phyloP scores from a whole-genome alignment of 306 rosid species.

The Urtica urens region DNA sequence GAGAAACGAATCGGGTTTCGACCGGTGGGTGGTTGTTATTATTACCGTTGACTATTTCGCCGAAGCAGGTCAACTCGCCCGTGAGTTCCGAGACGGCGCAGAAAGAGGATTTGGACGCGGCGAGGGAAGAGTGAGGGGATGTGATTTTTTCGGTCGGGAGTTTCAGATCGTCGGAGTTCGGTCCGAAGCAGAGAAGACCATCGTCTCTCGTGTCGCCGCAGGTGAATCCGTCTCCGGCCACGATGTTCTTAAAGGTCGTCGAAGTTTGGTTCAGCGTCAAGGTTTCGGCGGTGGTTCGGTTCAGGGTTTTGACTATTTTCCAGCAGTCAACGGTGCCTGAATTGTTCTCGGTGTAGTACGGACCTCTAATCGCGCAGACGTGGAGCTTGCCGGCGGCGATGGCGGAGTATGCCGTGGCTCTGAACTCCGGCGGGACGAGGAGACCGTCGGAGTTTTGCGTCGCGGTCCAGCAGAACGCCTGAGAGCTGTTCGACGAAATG shows the following conservation, averaged over 20 bases:
- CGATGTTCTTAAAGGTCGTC: slow-evolving; percentile 37
- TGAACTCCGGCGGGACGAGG: slow-evolving; percentile 52
- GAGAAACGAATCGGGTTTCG: slow-evolving; percentile 22
- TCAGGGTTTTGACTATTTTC: slow-evolving; percentile 34
- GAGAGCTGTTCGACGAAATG: slow-evolving; percentile 61
- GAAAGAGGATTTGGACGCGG: slow-evolving; percentile 46
- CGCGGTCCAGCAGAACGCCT: slow-evolving; percentile 61
- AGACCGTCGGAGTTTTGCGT: too few species aligned
- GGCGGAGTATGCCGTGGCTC: slow-evolving; percentile 42
- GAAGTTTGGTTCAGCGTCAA: slow-evolving; percentile 32
- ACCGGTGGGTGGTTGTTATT: slow-evolving; percentile 20
- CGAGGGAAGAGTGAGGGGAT: slow-evolving; percentile 30
- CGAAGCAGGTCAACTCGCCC: slow-evolving; percentile 66
- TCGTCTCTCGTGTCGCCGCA: slow-evolving; percentile 46
- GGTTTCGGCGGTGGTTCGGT: slow-evolving; percentile 31
- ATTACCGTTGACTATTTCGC: slow-evolving; percentile 28
- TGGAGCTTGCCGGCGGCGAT: slow-evolving; percentile 70
- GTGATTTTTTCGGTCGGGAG: slow-evolving; percentile 27
- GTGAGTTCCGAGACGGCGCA: slow-evolving; percentile 55
- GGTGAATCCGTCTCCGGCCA: slow-evolving; percentile 74
- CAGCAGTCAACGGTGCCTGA: slow-evolving; percentile 73
- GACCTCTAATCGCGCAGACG: slow-evolving; percentile 77
- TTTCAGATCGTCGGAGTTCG: slow-evolving; percentile 31
- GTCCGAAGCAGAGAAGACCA: slow-evolving; percentile 83
- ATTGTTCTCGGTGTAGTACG: slow-evolving; percentile 48